A percentile compares a stretch with the other conserved stretches of the same genome.
Conservation (phyloP, 2,329 filamentous ascomycete genomes). For the Penicillium sp. region DNA sequence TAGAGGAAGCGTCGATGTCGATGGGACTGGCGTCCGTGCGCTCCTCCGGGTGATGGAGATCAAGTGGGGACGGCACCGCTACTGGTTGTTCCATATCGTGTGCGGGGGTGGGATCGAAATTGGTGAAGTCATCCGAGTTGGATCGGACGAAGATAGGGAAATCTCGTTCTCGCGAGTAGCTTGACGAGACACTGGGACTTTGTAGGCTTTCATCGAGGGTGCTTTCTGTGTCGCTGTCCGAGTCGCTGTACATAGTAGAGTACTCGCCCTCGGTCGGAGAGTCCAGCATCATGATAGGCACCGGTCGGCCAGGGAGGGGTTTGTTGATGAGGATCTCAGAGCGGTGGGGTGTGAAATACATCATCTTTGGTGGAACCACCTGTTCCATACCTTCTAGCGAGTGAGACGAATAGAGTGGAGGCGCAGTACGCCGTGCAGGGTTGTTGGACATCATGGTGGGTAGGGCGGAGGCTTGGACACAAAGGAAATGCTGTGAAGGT, state of each 20-base stretch:
- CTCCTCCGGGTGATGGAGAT: slow-evolving; percentile 3
- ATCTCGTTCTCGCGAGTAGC: slow-evolving; percentile 23
- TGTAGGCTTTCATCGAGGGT: slow-evolving; percentile 24
- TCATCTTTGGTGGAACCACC: slow-evolving; percentile 32
- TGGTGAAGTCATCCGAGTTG: slow-evolving; percentile 27
- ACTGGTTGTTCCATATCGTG: background rate
- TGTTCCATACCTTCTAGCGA: slow-evolving; percentile 40
- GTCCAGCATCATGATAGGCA: slow-evolving; percentile 14
- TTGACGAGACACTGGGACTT: slow-evolving; percentile 14
- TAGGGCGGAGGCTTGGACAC: background rate
- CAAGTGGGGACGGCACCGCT: slow-evolving; percentile 13
- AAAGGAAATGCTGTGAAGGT: background rate
- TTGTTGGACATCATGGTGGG: slow-evolving; percentile 24
- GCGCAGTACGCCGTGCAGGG: slow-evolving; percentile 23
- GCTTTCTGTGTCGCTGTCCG: slow-evolving; percentile 27
- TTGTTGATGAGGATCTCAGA: slow-evolving; percentile 30
- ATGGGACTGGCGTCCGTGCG: slow-evolving; percentile 6
- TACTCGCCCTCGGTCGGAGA: slow-evolving; percentile 12
- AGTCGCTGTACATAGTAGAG: slow-evolving; percentile 28
- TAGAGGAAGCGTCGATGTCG: slow-evolving; percentile 4
- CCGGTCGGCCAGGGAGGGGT: slow-evolving; percentile 31
- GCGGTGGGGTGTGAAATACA: slow-evolving; percentile 9
- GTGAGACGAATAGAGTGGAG: slow-evolving; percentile 34
- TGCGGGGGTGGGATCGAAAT: slow-evolving; percentile 23
- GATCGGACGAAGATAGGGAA: slow-evolving; percentile 35